Base-by-base conservation (phyloP, 768 basidiomycete genomes). In the Rhizopogon vesiculosus region DNA sequence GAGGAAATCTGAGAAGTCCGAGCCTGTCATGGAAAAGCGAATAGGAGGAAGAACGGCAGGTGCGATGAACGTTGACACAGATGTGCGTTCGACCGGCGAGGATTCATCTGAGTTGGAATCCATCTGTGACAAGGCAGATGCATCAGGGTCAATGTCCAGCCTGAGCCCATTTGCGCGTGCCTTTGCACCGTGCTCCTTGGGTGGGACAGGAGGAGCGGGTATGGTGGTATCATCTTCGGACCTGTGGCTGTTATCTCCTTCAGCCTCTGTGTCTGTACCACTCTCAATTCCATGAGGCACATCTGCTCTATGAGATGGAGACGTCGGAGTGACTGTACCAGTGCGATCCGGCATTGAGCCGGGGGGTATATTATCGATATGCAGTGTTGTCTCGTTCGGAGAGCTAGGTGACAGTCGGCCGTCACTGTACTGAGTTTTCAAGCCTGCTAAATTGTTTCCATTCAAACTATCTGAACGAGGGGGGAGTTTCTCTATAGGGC, bases 21-120 rank as follows among this genome's bases (percentile, higher is more conserved):
- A 76, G 45, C 85, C 81, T 56, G 84, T 88, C 73, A 96, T 79
- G 15, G 93, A 95, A 68, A 96, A 88, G n/a, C 91, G 84, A 64
- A 96, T 93, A 0, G 91, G 91, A 3, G 93, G 93, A 25, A 49
- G 48, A 29, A 94, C 75, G 3, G 91, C 89, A 40, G 93, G 93
- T 0, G 91, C 89, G 48, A 92, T 90, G 67, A 88, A 89, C 18
- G 91, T 91, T 6, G 88, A 76, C 62, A 80, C 81, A 7, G 86
- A 85, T 10, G 80, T 83, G 42, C 78, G 80, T 65, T 89, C 82
- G 31, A 89, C 81, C 0, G 84, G 81, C 1, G 83, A 81, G 10
- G 82, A 81, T 60, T 87, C 87, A 19, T 81, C 78, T 3, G 75
- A 77, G 49, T 69, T 69, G 46, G 52, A 54, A 50, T 78, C 76